Evolutionary conservation across 352 stramenopile genomes (phyloP), one percentile per base, ranked within the genome.

Genomic region (Phytophthora nicotianae): DNA sequence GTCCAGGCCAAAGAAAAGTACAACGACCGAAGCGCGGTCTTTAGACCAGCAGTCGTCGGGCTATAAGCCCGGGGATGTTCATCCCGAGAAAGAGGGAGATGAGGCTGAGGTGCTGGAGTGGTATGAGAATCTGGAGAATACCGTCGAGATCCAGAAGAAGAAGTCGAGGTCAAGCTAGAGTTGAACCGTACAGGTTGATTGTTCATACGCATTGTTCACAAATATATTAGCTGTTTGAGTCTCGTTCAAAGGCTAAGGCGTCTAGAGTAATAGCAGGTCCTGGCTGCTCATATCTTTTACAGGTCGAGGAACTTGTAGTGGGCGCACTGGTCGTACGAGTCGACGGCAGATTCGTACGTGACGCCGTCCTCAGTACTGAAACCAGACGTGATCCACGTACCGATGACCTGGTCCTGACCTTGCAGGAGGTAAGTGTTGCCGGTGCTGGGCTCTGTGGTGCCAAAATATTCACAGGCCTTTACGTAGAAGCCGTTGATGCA

Each of bases 401-500:
- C 79, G 24, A 88, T 74, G n/a, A 26, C 63, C 58, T 81, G 74
- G 65, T 88, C 79, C 56, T 90, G 79, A 24, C 81, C 79, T 53
- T 90, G 81, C 21, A 90, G 54, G 29, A 90, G 42, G 53, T 86
- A 90, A 17, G 64, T 48, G 58, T 85, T 88, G 29, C 75, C 77
- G 3, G 65, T 86, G 19, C 14, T 50, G 17, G 64, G 68, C 55
- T 88, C 74, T 3, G 50, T 65, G 10, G 62, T 41, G 23, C 50
- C 61, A 51, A 85, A 86, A 69, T 75, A 83, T 53, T 72, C 56
- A 59, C 80, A 89, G 0, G 80, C 65, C 65, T 81, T 79, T 51
- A 80, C 68, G 68, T 89, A 88, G 62, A 88, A 88, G 19, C 33
- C 51, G 55, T 88, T 75, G 54, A 89, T 89, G 74, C 80, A 88